Evolutionary conservation across 805 yeast species (phyloP).

Genomic region (Metschnikowia borealis): DNA sequence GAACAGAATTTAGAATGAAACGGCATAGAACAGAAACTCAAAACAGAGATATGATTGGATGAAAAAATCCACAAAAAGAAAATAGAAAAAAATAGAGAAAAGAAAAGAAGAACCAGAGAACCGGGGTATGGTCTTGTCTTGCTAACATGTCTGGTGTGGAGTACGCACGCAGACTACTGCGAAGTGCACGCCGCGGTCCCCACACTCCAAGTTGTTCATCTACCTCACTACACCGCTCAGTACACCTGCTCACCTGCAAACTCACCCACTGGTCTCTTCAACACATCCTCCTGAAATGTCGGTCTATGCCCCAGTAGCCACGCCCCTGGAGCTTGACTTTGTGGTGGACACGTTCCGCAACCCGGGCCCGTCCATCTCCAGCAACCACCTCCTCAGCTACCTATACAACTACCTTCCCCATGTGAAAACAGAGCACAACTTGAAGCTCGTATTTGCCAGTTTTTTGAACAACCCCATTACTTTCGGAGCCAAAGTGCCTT

Average conservation of each 20-base stretch:
- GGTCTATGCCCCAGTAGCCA: background rate
- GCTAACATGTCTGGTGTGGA: background rate
- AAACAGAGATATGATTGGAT: too few species aligned
- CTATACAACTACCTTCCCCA: slow-evolving; percentile 50
- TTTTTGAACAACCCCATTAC: slow-evolving; percentile 43
- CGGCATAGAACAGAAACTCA: too few species aligned
- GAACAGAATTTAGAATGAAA: too few species aligned
- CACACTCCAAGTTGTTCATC: background rate
- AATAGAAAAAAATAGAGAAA: too few species aligned
- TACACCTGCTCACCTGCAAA: background rate
- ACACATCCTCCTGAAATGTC: background rate
- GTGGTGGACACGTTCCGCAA: slow-evolving; percentile 41
- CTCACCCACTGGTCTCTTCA: background rate
- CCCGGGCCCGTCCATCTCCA: slow-evolving; percentile 33
- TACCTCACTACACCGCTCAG: background rate
- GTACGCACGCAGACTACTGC: background rate
- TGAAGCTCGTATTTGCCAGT: slow-evolving; percentile 40
- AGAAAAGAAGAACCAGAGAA: too few species aligned
- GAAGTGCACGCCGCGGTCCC: background rate
- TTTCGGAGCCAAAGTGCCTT: slow-evolving; percentile 17
- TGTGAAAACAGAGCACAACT: slow-evolving; percentile 44
- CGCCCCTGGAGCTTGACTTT: slow-evolving; percentile 45
- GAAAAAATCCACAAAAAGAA: too few species aligned
- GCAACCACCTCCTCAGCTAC: slow-evolving; percentile 39
- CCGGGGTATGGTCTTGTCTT: too few species aligned